Evolutionary conservation across 2,329 filamentous ascomycete species (phyloP).

Genomic region (Byssochlamys sp.): DNA sequence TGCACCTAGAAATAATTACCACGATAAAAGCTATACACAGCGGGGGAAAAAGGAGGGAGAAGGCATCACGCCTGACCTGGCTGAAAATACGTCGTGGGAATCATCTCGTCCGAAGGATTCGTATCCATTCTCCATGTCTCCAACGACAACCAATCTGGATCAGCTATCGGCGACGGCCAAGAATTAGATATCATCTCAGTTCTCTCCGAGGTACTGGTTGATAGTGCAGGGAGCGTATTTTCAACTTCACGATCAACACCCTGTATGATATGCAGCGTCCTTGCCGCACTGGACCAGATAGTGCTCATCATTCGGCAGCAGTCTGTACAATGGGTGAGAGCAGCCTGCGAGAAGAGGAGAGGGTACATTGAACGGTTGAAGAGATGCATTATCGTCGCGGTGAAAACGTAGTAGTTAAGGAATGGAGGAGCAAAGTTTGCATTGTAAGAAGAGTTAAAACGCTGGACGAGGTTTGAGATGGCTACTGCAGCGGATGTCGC

Average conservation of each 20-base stretch:
- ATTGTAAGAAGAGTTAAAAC: conserved; percentile 7
- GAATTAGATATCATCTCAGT: background rate
- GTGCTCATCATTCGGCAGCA: conserved; percentile 7
- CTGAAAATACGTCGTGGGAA: background rate
- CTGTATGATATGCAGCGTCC: conserved; percentile 6
- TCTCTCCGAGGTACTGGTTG: background rate
- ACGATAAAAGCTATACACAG: background rate
- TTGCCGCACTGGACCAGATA: conserved; percentile 6
- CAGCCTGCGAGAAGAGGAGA: conserved; percentile 6
- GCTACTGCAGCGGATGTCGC: conserved; percentile 2
- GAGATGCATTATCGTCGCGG: conserved; percentile 6
- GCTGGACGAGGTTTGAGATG: conserved; percentile 3
- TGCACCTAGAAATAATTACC: background rate
- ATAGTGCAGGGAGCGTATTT: background rate
- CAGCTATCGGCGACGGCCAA: conserved; percentile 5
- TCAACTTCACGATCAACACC: conserved; percentile 7
- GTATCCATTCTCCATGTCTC: conserved; percentile 6
- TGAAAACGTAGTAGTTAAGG: conserved; percentile 7
- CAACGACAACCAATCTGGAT: conserved; percentile 6
- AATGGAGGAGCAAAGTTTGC: conserved; percentile 4
- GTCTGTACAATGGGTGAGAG: conserved; percentile 6
- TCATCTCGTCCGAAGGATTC: background rate
- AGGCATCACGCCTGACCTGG: background rate
- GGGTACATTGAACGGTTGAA: conserved; percentile 6
- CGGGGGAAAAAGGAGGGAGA: background rate